Evolutionary conservation across 1,139 yeast species (phyloP).

Genomic region (Zygosaccharomyces sapae): DNA sequence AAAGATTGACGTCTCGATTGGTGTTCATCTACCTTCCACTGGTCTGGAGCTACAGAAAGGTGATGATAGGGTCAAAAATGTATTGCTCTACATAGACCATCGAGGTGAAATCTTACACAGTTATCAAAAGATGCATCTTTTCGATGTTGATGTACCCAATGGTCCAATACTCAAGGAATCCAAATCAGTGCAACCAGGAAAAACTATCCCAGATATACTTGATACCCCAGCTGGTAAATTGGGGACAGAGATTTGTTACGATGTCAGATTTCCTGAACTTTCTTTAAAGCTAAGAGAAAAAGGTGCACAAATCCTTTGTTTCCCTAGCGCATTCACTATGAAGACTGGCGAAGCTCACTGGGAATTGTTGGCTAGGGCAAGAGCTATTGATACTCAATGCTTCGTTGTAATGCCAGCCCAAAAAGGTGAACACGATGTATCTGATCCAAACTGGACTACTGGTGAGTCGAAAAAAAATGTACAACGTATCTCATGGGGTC

Average conservation of each 20-base stretch:
- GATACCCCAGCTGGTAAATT: slow-evolving; percentile 54
- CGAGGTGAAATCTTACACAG: slow-evolving; percentile 59
- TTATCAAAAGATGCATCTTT: slow-evolving; percentile 83
- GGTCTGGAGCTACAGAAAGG: slow-evolving; percentile 13
- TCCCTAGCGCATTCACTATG: slow-evolving; percentile 89
- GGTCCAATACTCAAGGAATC: slow-evolving; percentile 76
- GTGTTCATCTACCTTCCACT: slow-evolving; percentile 72
- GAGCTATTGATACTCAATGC: slow-evolving; percentile 86
- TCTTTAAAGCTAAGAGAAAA: slow-evolving; percentile 56
- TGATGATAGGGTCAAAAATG: slow-evolving; percentile 55
- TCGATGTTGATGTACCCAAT: slow-evolving; percentile 76
- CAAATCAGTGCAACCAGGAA: slow-evolving; percentile 78
- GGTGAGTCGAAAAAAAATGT: slow-evolving; percentile 38
- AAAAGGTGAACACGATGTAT: slow-evolving; percentile 64
- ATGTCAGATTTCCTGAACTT: slow-evolving; percentile 82
- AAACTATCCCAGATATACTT: slow-evolving; percentile 51
- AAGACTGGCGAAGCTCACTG: slow-evolving; percentile 91
- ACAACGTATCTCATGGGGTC: slow-evolving; percentile 70
- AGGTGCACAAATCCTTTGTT: slow-evolving; percentile 78
- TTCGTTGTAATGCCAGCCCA: slow-evolving; percentile 92
- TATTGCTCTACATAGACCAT: slow-evolving; percentile 64
- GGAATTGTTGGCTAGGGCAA: slow-evolving; percentile 69
- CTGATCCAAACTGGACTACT: not conserved
- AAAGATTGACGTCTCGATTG: slow-evolving; percentile 54
- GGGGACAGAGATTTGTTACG: slow-evolving; percentile 82